Conservation (phyloP, 2,329 filamentous ascomycete genomes). For the Phoma sp. region DNA sequence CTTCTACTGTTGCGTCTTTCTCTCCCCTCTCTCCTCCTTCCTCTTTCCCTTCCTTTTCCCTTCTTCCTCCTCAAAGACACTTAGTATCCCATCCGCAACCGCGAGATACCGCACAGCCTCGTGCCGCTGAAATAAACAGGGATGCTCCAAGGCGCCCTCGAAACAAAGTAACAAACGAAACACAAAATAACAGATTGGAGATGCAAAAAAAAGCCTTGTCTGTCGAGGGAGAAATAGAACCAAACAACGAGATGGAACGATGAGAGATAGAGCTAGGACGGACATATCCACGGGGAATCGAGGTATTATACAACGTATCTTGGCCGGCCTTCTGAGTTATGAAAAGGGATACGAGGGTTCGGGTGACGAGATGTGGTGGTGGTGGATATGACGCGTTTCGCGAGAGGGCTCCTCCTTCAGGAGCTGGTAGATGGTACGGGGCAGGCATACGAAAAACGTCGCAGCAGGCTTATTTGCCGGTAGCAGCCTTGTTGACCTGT, state of each 20-base stretch:
- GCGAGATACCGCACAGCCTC: neutral
- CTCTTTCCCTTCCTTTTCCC: neutral
- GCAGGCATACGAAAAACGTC: neutral
- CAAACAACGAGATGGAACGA: neutral
- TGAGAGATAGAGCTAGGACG: neutral
- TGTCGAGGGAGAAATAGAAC: constrained; percentile 3
- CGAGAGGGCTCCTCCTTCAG: neutral
- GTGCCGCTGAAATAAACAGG: constrained; percentile 6
- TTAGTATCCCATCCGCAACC: neutral
- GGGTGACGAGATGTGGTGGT: neutral
- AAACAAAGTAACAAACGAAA: constrained; percentile 7
- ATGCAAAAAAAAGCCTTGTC: neutral
- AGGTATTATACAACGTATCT: constrained; percentile 24
- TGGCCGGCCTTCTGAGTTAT: constrained; percentile 19
- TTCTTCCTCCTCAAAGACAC: neutral
- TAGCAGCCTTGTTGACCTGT: constrained; percentile 32
- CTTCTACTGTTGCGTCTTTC: constrained; percentile 1
- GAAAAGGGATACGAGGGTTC: constrained; percentile 20
- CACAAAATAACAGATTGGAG: neutral
- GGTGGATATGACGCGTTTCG: constrained; percentile 7
- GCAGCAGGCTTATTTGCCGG: constrained; percentile 8
- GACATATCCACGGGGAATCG: constrained; percentile 21
- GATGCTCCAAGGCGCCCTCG: neutral
- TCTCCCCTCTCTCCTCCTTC: neutral
- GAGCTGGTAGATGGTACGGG: neutral